These are phyloP conservation scores for Neurospora sp. DNA, from an alignment of 495 filamentous ascomycete genomes.

Conservation along the genomic window DNA sequence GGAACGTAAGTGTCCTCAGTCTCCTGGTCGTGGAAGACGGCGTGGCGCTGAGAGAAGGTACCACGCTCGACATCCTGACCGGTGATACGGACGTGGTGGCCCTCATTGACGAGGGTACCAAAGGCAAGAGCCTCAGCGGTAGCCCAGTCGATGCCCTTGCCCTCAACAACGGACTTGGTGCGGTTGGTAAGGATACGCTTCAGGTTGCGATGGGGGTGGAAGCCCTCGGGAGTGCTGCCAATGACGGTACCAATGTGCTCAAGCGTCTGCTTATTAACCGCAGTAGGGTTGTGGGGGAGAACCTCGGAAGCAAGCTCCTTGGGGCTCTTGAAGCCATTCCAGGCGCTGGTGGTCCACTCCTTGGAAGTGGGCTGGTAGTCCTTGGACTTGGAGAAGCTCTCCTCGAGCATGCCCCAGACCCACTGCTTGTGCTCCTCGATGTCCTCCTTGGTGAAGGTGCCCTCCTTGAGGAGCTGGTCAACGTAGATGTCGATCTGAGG, in stretches of 20 bases:
- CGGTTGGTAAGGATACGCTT: constrained; percentile 89
- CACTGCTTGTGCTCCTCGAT: constrained; percentile 99
- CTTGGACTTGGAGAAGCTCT: constrained; percentile 92
- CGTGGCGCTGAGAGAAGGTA: constrained; percentile 97
- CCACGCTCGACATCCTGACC: constrained; percentile 99
- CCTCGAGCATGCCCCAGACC: constrained; percentile 98
- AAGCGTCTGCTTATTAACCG: constrained; percentile 57
- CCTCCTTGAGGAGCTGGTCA: constrained; percentile 76
- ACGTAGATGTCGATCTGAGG: constrained; percentile 80
- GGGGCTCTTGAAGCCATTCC: constrained; percentile 98
- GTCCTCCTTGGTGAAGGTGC: constrained; percentile 93
- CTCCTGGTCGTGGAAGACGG: constrained; percentile 95
- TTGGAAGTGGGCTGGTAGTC: constrained; percentile 94
- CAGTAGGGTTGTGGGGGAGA: constrained; percentile 83
- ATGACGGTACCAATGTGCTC: constrained; percentile 72
- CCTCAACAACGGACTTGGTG: constrained; percentile 86
- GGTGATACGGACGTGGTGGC: constrained; percentile 92
- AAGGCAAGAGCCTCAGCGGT: constrained; percentile 96
- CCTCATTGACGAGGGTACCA: constrained; percentile 79
- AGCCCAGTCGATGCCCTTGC: constrained; percentile 93
- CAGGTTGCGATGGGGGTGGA: constrained; percentile 84
- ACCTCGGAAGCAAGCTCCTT: constrained; percentile 95
- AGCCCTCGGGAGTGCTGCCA: constrained; percentile 67
- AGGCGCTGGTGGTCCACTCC: constrained; percentile 96
- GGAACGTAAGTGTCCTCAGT: constrained; percentile 87